phyloP scores from a whole-genome alignment of 2,329 filamentous ascomycete genomes.

The Trichoderma gracile region DNA sequence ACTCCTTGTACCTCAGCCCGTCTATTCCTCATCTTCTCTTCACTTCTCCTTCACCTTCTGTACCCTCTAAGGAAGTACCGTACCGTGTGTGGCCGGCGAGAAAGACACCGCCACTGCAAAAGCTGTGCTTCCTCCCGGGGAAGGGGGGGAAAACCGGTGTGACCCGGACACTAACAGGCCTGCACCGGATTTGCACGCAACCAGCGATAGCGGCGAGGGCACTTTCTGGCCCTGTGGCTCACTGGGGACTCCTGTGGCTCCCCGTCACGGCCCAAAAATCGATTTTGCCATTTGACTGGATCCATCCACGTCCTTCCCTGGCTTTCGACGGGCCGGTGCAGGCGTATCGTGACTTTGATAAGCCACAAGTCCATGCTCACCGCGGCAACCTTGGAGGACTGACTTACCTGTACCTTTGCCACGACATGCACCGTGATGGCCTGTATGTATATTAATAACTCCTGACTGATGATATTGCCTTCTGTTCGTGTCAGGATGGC shows the following conservation, averaged over 20 bases:
- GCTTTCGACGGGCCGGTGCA: constrained; percentile 30
- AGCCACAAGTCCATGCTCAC: too few relatives aligned
- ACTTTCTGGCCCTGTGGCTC: not conserved
- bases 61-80: too few relatives aligned
- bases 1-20: too few relatives aligned
- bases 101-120: constrained; percentile 22
- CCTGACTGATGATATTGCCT: not conserved
- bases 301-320: constrained; percentile 33
- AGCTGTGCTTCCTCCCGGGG: not conserved
- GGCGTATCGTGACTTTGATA: not conserved
- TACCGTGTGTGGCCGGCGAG: too few relatives aligned
- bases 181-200: not conserved
- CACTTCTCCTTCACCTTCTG: too few relatives aligned
- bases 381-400: not conserved
- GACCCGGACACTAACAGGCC: constrained; percentile 31
- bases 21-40: too few relatives aligned
- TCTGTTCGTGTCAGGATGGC: not conserved
- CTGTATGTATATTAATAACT: not conserved
- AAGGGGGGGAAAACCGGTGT: not conserved
- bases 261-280: not conserved
- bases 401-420: not conserved
- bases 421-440: constrained; percentile 15
- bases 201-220: constrained; percentile 8
- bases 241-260: too few relatives aligned
- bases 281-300: constrained; percentile 13